Conservation (phyloP, 495 filamentous ascomycete genomes). For the Jackrogersella minutella region DNA sequence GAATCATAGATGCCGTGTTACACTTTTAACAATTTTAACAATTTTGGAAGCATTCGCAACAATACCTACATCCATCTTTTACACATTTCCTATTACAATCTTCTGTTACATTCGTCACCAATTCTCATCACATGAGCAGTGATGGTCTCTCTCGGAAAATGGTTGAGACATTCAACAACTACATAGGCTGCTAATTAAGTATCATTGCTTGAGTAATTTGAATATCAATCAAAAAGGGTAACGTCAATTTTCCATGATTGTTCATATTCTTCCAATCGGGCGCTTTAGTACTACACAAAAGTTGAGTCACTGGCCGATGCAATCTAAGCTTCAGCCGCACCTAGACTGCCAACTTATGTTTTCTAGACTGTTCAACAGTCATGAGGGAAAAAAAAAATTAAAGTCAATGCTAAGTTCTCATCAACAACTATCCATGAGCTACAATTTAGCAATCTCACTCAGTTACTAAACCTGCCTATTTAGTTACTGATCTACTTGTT, state of each 20-base stretch:
- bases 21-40: too few species aligned
- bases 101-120: background rate
- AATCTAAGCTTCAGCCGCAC: slow-evolving; percentile 13
- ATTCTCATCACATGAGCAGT: background rate
- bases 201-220: background rate
- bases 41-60: too few species aligned
- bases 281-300: background rate
- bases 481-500: background rate
- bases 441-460: too few species aligned
- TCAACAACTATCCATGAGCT: background rate
- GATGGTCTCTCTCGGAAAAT: background rate
- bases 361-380: background rate
- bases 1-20: too few species aligned
- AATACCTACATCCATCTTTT: too few species aligned
- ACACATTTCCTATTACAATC: too few species aligned
- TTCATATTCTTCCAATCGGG: slow-evolving; percentile 4
- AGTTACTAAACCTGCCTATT: background rate
- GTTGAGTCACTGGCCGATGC: slow-evolving; percentile 34
- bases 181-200: too few species aligned
- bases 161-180: too few species aligned
- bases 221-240: background rate
- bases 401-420: background rate
- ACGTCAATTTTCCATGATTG: background rate
- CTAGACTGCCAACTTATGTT: background rate
- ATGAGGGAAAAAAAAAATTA: background rate